Conservation (phyloP, 257 asterid genomes). For the Ajuga chamaepitys region DNA sequence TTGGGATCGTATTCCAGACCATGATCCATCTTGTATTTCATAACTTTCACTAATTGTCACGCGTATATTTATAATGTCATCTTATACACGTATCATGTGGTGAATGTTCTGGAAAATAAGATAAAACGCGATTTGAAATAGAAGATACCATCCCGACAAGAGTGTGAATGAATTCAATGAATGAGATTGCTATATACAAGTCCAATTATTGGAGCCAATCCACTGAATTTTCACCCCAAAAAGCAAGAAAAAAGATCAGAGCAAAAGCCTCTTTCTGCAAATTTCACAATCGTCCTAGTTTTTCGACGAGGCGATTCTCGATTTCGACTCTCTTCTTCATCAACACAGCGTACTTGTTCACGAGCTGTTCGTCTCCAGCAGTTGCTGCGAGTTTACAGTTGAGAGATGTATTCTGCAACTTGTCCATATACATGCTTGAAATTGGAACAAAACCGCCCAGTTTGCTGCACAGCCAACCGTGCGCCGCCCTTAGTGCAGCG, state of each 20-base stretch:
- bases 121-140: too few relatives aligned
- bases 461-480: conserved; percentile 79
- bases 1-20: too few relatives aligned
- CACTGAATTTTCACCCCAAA: background rate
- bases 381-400: conserved; percentile 49
- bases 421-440: conserved; percentile 51
- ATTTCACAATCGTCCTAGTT: conserved; percentile 47
- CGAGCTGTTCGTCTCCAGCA: conserved; percentile 47
- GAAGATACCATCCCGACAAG: too few relatives aligned
- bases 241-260: background rate
- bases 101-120: too few relatives aligned
- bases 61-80: too few relatives aligned
- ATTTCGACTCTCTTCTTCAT: conserved; percentile 75
- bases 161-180: too few relatives aligned
- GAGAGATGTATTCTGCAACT: conserved; percentile 61
- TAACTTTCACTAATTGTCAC: too few relatives aligned
- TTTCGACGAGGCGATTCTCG: conserved; percentile 60
- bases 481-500: conserved; percentile 93
- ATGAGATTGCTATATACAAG: too few relatives aligned
- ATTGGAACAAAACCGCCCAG: conserved; percentile 55
- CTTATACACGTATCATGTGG: too few relatives aligned
- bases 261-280: background rate
- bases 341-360: conserved; percentile 46
- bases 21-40: too few relatives aligned
- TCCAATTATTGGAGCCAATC: background rate